phyloP scores from a whole-genome alignment of 345 rosid genomes.

The Salix koriyanagi region DNA sequence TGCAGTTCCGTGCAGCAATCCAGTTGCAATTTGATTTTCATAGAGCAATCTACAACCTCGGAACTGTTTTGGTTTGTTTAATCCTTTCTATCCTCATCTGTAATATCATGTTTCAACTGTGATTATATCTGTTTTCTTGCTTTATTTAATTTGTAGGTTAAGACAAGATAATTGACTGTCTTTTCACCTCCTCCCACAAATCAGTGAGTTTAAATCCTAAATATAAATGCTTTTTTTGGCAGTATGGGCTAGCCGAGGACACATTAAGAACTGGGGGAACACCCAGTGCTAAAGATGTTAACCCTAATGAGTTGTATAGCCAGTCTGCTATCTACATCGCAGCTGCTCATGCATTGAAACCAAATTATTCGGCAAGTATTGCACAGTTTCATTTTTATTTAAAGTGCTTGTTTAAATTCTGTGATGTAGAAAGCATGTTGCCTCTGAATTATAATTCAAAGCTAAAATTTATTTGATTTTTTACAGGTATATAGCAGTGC shows the following conservation, averaged over 20 bases:
- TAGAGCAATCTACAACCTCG: conserved; percentile 96
- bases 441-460: neutral
- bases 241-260: conserved; percentile 98
- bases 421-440: neutral
- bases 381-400: neutral
- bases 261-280: conserved; percentile 77
- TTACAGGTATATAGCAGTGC: conserved; percentile 95
- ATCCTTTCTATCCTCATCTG: conserved; percentile 14
- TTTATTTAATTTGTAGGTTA: neutral
- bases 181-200: neutral
- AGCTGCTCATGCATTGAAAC: conserved; percentile 96
- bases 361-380: conserved; percentile 78
- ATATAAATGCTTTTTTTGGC: conserved; percentile 19
- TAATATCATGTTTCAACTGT: neutral
- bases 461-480: conserved; percentile 6
- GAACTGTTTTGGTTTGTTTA: conserved; percentile 90
- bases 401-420: neutral
- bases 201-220: neutral
- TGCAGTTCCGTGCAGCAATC: conserved; percentile 96
- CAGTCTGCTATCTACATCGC: conserved; percentile 97
- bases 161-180: neutral
- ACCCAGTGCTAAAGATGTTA: conserved; percentile 56
- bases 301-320: conserved; percentile 87
- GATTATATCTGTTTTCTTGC: neutral
- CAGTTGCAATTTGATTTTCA: conserved; percentile 93